These are phyloP conservation scores for Botrytis elliptica DNA, from an alignment of 2,329 filamentous ascomycete species.

Conservation along the genomic window DNA sequence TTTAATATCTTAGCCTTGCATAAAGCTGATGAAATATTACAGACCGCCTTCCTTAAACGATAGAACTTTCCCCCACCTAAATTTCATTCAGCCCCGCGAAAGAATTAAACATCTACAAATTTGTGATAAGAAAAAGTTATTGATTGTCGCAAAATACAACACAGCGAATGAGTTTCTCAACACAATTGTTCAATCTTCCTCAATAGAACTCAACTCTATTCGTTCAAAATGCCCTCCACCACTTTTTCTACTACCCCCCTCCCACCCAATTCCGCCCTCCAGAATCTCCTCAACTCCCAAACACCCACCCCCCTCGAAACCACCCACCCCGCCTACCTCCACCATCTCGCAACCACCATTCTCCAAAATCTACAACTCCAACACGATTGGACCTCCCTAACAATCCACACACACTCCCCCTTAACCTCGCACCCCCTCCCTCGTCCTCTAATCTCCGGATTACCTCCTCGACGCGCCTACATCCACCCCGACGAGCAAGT, in stretches of 20 bases:
- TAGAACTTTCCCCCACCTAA: background rate
- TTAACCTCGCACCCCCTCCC: constrained; percentile 45
- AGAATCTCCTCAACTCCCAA: constrained; percentile 32
- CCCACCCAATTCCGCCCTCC: constrained; percentile 30
- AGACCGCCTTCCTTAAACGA: constrained; percentile 4
- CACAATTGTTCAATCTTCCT: background rate
- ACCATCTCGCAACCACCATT: constrained; percentile 58
- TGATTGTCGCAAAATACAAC: background rate
- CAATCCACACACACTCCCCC: constrained; percentile 51
- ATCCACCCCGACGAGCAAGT: constrained; percentile 82
- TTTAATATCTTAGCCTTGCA: constrained; percentile 13
- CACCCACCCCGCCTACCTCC: constrained; percentile 38
- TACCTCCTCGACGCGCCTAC: constrained; percentile 72
- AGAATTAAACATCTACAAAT: background rate
- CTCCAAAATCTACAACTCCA: constrained; percentile 71
- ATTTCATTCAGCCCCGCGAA: constrained; percentile 9
- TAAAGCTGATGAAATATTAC: background rate
- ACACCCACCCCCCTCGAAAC: constrained; percentile 28
- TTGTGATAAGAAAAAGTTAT: background rate
- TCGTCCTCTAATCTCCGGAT: constrained; percentile 67
- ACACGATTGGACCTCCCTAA: constrained; percentile 69
- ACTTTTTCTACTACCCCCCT: constrained; percentile 18
- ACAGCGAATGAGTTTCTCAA: background rate
- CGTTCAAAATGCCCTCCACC: constrained; percentile 27
- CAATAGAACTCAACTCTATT: background rate